Evolutionary conservation across 2,329 filamentous ascomycete genomes (phyloP).

Genomic region (Proliferodiscus dingleyae): DNA sequence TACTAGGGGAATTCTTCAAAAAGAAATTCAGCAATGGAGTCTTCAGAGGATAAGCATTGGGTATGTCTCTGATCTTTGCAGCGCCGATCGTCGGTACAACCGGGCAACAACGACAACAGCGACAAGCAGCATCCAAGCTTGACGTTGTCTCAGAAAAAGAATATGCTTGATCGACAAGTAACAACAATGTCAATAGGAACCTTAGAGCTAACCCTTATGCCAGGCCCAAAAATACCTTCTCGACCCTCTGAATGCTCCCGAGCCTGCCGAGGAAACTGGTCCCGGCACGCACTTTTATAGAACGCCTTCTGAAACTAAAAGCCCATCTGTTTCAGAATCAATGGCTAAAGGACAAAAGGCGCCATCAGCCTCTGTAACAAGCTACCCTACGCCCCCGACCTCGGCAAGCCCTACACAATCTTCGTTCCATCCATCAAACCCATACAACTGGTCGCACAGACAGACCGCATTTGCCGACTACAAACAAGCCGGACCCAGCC

Average conservation of each 20-base stretch:
- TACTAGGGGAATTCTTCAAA: too few relatives aligned
- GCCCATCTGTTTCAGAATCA: conserved; percentile 20
- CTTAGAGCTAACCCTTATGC: conserved; percentile 7
- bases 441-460: conserved; percentile 29
- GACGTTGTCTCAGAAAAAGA: neutral
- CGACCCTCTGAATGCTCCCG: conserved; percentile 63
- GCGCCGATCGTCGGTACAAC: neutral
- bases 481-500: conserved; percentile 16
- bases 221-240: conserved; percentile 64
- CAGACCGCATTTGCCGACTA: conserved; percentile 29
- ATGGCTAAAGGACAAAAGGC: conserved; percentile 11
- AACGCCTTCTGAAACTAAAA: conserved; percentile 38
- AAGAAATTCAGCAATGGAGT: conserved; percentile 20
- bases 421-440: conserved; percentile 43
- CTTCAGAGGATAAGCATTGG: conserved; percentile 47
- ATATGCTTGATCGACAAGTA: conserved; percentile 5
- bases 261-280: conserved; percentile 63
- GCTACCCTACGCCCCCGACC: conserved; percentile 45
- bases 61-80: conserved; percentile 33
- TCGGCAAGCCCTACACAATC: conserved; percentile 49
- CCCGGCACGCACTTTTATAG: conserved; percentile 45
- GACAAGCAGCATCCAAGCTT: conserved; percentile 13
- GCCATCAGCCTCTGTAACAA: conserved; percentile 27
- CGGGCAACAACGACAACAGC: too few relatives aligned
- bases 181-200: neutral